Conservation (phyloP, 805 yeast genomes). For the Metschnikowia picachoensis region DNA sequence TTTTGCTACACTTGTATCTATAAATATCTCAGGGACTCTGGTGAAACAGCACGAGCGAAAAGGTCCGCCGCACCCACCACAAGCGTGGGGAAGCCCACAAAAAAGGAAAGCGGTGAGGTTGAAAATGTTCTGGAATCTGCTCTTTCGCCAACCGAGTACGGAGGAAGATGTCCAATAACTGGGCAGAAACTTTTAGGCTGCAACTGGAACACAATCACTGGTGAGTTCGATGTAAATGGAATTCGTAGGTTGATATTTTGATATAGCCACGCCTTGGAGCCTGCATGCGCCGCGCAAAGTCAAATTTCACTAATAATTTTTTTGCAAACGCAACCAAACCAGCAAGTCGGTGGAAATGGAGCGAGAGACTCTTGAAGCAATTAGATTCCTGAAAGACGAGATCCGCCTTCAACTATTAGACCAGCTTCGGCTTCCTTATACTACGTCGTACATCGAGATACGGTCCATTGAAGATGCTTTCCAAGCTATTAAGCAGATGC, state of each 20-base stretch:
- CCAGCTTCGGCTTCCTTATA: slow-evolving; percentile 79
- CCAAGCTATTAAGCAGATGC: slow-evolving; percentile 83
- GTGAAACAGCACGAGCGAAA: slow-evolving; percentile 24
- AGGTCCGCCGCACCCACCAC: slow-evolving; percentile 4
- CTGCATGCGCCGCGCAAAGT: slow-evolving; percentile 1
- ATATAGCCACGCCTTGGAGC: slow-evolving; percentile 1
- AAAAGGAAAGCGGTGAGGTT: slow-evolving; percentile 7
- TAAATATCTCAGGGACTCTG: slow-evolving; percentile 51
- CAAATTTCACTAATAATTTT: background rate
- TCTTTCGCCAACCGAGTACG: slow-evolving; percentile 19
- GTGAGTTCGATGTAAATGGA: slow-evolving; percentile 72
- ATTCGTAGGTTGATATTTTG: slow-evolving; percentile 68
- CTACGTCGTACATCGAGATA: slow-evolving; percentile 64
- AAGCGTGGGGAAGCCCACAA: slow-evolving; percentile 5
- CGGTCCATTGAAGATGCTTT: slow-evolving; percentile 69
- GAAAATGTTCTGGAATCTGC: no score
- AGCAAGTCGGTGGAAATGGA: slow-evolving; percentile 1
- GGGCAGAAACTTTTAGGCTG: slow-evolving; percentile 72
- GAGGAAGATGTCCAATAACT: slow-evolving; percentile 83
- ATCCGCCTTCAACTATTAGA: slow-evolving; percentile 62
- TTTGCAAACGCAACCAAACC: no score
- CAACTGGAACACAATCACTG: slow-evolving; percentile 50
- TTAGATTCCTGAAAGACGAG: slow-evolving; percentile 51
- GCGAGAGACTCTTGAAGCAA: slow-evolving; percentile 49
- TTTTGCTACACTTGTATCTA: slow-evolving; percentile 86